Evolutionary conservation across 352 stramenopile genomes (phyloP).

Genomic region (Pythium oligandrum): DNA sequence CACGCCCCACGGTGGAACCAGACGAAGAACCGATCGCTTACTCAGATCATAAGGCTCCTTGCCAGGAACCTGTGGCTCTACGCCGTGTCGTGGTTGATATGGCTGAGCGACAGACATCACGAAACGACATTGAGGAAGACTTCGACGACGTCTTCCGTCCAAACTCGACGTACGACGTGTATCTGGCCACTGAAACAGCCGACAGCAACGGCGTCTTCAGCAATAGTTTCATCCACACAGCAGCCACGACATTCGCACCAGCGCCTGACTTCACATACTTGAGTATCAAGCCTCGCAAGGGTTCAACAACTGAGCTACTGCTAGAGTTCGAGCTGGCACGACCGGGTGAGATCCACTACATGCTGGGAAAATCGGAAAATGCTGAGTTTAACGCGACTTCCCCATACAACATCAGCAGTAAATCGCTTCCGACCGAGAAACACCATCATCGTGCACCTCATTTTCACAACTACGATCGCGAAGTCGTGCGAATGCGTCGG

Average conservation of each 20-base stretch:
- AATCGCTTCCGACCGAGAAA: conserved; percentile 27
- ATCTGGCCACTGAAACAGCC: conserved; percentile 49
- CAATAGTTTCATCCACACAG: conserved; percentile 25
- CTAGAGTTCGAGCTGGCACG: conserved; percentile 49
- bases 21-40: not conserved
- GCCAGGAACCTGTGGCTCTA: not conserved
- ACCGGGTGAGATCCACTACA: conserved; percentile 70
- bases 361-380: conserved; percentile 52
- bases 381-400: conserved; percentile 66
- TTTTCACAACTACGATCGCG: conserved; percentile 50
- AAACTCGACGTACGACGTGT: conserved; percentile 49
- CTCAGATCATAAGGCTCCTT: not conserved
- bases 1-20: not conserved
- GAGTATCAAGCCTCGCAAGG: conserved; percentile 40
- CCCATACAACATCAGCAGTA: conserved; percentile 71
- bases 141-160: conserved; percentile 21
- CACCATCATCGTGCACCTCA: conserved; percentile 12
- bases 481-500: conserved; percentile 49
- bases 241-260: conserved; percentile 36
- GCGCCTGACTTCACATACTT: conserved; percentile 47
- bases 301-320: conserved; percentile 71
- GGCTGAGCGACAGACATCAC: conserved; percentile 4
- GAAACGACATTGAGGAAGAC: conserved; percentile 5
- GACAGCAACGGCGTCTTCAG: conserved; percentile 58
- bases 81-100: conserved; percentile 2